These are phyloP conservation scores for Rhinocladiella similis DNA, from an alignment of 2,329 filamentous ascomycete species.

Conservation along the genomic window DNA sequence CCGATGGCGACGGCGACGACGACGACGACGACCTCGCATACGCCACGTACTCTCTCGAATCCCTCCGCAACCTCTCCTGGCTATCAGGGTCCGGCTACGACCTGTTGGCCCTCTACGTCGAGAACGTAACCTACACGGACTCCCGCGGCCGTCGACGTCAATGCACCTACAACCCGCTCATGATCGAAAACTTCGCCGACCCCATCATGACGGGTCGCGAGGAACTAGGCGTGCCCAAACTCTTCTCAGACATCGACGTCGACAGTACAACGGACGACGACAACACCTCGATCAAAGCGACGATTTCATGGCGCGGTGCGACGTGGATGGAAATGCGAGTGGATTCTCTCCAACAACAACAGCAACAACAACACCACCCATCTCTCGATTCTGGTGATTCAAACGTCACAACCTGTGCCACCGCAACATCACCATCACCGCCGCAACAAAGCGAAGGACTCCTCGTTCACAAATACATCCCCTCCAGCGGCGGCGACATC, in stretches of 20 bases:
- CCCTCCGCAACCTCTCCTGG: conserved; percentile 57
- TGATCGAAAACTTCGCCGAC: conserved; percentile 61
- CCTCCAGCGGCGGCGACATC: conserved; percentile 27
- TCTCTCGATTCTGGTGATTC: background rate
- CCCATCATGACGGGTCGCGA: conserved; percentile 62
- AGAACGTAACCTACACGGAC: conserved; percentile 59
- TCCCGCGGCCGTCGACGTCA: conserved; percentile 48
- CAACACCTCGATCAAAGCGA: conserved; percentile 39
- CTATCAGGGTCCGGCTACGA: conserved; percentile 60
- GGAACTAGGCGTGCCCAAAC: conserved; percentile 62
- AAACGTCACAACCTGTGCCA: too few relatives aligned
- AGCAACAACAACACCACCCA: too few relatives aligned
- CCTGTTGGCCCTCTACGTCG: conserved; percentile 62
- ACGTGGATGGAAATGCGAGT: conserved; percentile 39
- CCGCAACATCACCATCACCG: too few relatives aligned
- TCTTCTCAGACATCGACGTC: conserved; percentile 54
- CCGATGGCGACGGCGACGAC: too few relatives aligned
- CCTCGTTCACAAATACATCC: conserved; percentile 58
- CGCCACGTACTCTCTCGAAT: conserved; percentile 44
- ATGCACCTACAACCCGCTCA: conserved; percentile 57
- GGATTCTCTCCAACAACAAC: too few relatives aligned
- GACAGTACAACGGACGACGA: conserved; percentile 34
- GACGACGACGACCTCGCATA: conserved; percentile 48
- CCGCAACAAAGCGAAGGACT: conserved; percentile 46
- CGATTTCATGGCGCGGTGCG: conserved; percentile 44